phyloP scores from a whole-genome alignment of 495 filamentous ascomycete species.

The Aspergillus funiculosus region DNA sequence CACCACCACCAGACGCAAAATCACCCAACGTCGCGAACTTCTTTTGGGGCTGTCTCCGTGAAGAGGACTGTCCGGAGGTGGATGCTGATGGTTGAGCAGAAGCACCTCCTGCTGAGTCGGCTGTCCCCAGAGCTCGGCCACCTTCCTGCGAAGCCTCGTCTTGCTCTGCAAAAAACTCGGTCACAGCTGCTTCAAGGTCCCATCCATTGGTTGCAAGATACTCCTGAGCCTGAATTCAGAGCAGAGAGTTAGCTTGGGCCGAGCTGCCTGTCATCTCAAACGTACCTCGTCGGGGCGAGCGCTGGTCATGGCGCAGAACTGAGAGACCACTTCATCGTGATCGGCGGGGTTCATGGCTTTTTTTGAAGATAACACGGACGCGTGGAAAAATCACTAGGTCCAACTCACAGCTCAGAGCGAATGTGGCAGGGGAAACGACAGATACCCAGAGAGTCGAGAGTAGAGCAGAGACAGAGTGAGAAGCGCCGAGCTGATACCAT shows the following conservation, averaged over 20 bases:
- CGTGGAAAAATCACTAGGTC: not conserved
- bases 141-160: constrained; percentile 50
- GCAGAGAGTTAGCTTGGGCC: too few relatives aligned
- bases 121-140: constrained; percentile 25
- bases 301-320: constrained; percentile 70
- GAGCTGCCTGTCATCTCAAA: not conserved
- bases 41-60: constrained; percentile 31
- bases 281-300: constrained; percentile 58
- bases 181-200: constrained; percentile 62
- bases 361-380: too few relatives aligned
- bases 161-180: constrained; percentile 63
- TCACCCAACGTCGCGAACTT: constrained; percentile 56
- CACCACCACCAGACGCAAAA: constrained; percentile 45
- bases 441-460: not conserved
- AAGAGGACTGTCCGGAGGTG: constrained; percentile 28
- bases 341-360: constrained; percentile 49
- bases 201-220: constrained; percentile 64
- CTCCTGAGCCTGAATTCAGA: constrained; percentile 49
- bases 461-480: constrained; percentile 2
- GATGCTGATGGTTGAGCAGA: constrained; percentile 31
- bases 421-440: not conserved
- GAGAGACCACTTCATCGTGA: constrained; percentile 62
- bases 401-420: too few relatives aligned
- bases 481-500: too few relatives aligned
- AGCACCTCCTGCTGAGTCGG: constrained; percentile 32